Conservation (phyloP, 179 eudicot genomes). For the Spergularia azorica region DNA sequence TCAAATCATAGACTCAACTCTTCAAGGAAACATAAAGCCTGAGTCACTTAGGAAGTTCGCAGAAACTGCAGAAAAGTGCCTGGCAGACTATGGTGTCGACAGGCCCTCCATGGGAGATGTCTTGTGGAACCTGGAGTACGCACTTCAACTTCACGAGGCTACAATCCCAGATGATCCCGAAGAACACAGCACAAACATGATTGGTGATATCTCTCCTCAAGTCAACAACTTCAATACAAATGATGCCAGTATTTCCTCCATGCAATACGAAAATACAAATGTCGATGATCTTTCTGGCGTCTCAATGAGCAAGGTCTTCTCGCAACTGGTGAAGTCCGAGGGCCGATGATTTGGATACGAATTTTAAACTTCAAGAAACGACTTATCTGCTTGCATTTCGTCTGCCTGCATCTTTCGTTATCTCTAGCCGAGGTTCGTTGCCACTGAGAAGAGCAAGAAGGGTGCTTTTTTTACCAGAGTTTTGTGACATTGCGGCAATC, state of each 20-base stretch:
- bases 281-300: slow-evolving; percentile 28
- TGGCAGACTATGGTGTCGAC: slow-evolving; percentile 32
- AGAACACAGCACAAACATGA: slow-evolving; percentile 16
- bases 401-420: not conserved
- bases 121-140: slow-evolving; percentile 31
- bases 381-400: not conserved
- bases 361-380: not conserved
- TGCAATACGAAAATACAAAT: slow-evolving; percentile 24
- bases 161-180: slow-evolving; percentile 22
- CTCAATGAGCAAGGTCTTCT: slow-evolving; percentile 28
- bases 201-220: slow-evolving; percentile 25
- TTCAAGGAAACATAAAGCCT: slow-evolving; percentile 23
- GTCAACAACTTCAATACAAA: slow-evolving; percentile 17
- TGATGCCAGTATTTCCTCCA: slow-evolving; percentile 17
- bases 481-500: not conserved
- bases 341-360: slow-evolving; percentile 7
- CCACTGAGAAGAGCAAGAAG: slow-evolving; percentile 8
- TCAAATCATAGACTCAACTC: slow-evolving; percentile 26
- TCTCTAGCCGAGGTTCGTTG: not conserved
- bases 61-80: slow-evolving; percentile 34
- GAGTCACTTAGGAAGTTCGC: slow-evolving; percentile 31
- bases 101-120: slow-evolving; percentile 36
- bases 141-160: slow-evolving; percentile 32
- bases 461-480: not conserved
- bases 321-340: slow-evolving; percentile 27